Percentiles rank a stretch among this genome's conserved stretches.
Conservation (phyloP, 1,284 basidiomycete genomes). For the Blastosporella zonata region DNA sequence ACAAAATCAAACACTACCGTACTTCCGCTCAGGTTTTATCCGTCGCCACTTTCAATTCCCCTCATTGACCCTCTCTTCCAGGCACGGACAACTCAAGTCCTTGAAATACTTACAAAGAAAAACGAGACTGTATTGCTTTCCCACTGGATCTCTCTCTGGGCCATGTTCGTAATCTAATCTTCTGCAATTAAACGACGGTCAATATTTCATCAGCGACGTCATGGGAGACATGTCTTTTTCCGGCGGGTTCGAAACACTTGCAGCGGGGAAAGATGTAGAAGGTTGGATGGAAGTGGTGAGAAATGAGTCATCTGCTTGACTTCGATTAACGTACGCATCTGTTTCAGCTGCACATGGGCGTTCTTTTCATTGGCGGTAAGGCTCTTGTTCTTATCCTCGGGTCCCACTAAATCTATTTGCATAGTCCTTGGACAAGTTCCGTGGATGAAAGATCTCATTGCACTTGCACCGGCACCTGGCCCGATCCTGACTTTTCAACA, state of each 20-base stretch:
- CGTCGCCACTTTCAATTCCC: not conserved
- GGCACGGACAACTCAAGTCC: conserved; percentile 7
- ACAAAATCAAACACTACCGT: conserved; percentile 15
- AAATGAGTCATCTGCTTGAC: not conserved
- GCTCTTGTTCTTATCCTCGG: not conserved
- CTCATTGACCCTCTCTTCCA: not conserved
- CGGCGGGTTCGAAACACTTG: conserved; percentile 19
- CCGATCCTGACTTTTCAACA: conserved; percentile 11
- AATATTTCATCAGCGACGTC: conserved; percentile 7
- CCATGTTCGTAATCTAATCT: conserved; percentile 2
- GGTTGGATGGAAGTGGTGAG: conserved; percentile 19
- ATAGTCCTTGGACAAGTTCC: conserved; percentile 12
- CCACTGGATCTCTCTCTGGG: conserved; percentile 10
- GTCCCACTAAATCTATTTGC: not conserved
- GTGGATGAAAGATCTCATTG: conserved; percentile 9
- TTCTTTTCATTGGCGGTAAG: conserved; percentile 7
- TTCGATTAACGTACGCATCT: not conserved
- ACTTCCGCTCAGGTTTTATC: conserved; percentile 12
- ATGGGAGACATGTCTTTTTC: conserved; percentile 21
- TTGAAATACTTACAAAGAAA: conserved; percentile 5
- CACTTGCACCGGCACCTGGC: conserved; percentile 9
- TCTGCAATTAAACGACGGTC: not conserved
- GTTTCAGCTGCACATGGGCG: conserved; percentile 9
- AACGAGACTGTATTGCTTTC: not conserved
- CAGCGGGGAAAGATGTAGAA: conserved; percentile 16